These are phyloP conservation scores for Nicotiana sylvestris DNA, from an alignment of 257 asterid genomes.

Conservation along the genomic window DNA sequence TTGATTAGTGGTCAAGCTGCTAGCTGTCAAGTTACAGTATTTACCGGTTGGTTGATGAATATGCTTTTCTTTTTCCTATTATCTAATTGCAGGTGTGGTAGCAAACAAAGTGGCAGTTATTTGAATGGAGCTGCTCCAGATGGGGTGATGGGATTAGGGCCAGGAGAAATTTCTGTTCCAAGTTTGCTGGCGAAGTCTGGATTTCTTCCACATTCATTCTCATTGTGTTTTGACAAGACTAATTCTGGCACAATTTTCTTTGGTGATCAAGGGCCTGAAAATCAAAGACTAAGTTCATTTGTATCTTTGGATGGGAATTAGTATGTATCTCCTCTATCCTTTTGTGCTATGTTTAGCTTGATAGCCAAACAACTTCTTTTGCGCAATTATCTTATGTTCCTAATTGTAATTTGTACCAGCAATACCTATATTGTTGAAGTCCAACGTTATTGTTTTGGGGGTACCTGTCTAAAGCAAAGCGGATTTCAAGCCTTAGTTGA, in stretches of 20 bases:
- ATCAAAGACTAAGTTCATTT: conserved; percentile 58
- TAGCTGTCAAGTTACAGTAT: background rate
- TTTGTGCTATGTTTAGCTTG: conserved; percentile 2
- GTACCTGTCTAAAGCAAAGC: conserved; percentile 47
- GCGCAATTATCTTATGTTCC: background rate
- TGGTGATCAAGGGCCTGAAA: conserved; percentile 70
- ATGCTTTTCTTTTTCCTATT: background rate
- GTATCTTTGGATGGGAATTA: conserved; percentile 28
- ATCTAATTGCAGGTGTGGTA: conserved; percentile 60
- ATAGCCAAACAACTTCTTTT: conserved; percentile 6
- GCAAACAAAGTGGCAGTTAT: conserved; percentile 71
- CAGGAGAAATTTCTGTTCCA: conserved; percentile 67
- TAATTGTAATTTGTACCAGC: conserved; percentile 26
- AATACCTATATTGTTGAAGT: conserved; percentile 49
- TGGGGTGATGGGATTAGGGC: conserved; percentile 82
- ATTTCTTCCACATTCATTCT: conserved; percentile 62
- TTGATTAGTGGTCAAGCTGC: background rate
- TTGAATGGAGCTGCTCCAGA: conserved; percentile 79
- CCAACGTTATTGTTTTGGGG: conserved; percentile 52
- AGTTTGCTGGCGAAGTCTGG: conserved; percentile 78
- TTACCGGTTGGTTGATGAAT: conserved; percentile 7
- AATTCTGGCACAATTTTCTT: conserved; percentile 69
- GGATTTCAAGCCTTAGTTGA: conserved; percentile 59
- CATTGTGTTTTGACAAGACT: conserved; percentile 69
- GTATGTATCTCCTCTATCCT: conserved; percentile 32